These are phyloP conservation scores for Geosmithia morbida DNA, from an alignment of 2,329 filamentous ascomycete species.

Conservation along the genomic window DNA sequence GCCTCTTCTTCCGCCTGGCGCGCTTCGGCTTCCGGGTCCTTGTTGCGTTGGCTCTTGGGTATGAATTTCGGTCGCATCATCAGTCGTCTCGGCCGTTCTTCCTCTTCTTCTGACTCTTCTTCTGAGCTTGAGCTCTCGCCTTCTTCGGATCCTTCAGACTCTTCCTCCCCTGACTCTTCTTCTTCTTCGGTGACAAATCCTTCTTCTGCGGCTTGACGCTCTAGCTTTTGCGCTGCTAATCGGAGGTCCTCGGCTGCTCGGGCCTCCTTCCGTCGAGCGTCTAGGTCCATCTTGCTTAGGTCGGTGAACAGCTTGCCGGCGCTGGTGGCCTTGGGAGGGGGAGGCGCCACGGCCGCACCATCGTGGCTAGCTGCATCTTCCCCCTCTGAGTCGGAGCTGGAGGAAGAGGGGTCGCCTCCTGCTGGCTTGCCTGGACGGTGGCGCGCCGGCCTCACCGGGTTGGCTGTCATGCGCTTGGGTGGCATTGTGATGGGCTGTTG, in stretches of 20 bases:
- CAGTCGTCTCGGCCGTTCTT: constrained; percentile 38
- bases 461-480: constrained; percentile 84
- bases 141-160: constrained; percentile 16
- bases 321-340: constrained; percentile 41
- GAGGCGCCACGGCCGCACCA: constrained; percentile 26
- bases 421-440: constrained; percentile 74
- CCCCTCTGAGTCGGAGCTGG: constrained; percentile 31
- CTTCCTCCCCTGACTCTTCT: constrained; percentile 11
- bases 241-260: constrained; percentile 31
- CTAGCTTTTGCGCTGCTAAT: constrained; percentile 32
- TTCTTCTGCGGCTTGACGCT: constrained; percentile 33
- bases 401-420: constrained; percentile 39
- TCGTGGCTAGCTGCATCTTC: constrained; percentile 23
- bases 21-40: constrained; percentile 12
- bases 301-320: constrained; percentile 41
- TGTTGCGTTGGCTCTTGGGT: constrained; percentile 38
- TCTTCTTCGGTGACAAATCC: constrained; percentile 45
- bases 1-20: constrained; percentile 39
- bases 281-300: constrained; percentile 36
- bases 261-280: constrained; percentile 28
- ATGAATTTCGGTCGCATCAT: constrained; percentile 52
- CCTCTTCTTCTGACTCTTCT: constrained; percentile 34
- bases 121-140: constrained; percentile 24
- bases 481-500: constrained; percentile 31
- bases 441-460: constrained; percentile 65